A percentile compares a stretch with the other conserved stretches of the same genome.
Conservation (phyloP, 169 alveolate genomes). For the Eimeria falciformis region DNA sequence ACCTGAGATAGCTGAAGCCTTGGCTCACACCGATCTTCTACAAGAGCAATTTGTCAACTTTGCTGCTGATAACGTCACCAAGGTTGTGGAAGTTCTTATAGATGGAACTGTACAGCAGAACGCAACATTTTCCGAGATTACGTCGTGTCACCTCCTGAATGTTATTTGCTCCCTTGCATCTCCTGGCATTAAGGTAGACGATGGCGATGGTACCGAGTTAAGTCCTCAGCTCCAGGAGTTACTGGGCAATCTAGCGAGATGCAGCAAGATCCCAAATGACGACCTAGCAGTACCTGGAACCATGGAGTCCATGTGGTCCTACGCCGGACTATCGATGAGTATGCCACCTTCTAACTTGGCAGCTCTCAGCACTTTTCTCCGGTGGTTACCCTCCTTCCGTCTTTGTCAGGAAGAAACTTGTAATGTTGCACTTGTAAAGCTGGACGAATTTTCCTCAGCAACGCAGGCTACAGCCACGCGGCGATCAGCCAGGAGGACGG, state of each 20-base stretch:
- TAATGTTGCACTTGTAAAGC: not conserved
- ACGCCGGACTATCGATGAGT: not conserved
- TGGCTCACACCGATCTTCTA: not conserved
- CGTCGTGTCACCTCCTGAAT: slow-evolving; percentile 7
- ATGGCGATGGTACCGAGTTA: not conserved
- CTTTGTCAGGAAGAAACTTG: slow-evolving; percentile 20
- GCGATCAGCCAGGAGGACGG: not conserved
- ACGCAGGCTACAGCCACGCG: slow-evolving; percentile 22
- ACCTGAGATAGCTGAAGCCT: slow-evolving; percentile 47
- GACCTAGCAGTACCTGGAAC: not conserved
- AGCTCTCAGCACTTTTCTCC: slow-evolving; percentile 12
- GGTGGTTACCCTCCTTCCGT: slow-evolving; percentile 17
- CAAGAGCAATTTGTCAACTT: slow-evolving; percentile 38
- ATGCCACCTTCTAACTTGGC: slow-evolving; percentile 18
- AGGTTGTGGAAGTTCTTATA: slow-evolving; percentile 32
- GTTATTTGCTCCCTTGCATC: slow-evolving; percentile 35
- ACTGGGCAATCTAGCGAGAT: not conserved
- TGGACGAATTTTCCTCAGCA: slow-evolving; percentile 50
- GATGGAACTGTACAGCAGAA: slow-evolving; percentile 13
- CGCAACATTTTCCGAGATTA: not conserved
- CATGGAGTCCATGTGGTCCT: not conserved
- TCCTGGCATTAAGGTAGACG: not conserved
- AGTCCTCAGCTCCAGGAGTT: slow-evolving; percentile 29
- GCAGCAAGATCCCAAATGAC: not conserved
- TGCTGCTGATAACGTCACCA: slow-evolving; percentile 46